Evolutionary conservation across 2,329 filamentous ascomycete species (phyloP), one percentile per base, ranked within the genome.

Genomic region (Trichophyton benhamiae): DNA sequence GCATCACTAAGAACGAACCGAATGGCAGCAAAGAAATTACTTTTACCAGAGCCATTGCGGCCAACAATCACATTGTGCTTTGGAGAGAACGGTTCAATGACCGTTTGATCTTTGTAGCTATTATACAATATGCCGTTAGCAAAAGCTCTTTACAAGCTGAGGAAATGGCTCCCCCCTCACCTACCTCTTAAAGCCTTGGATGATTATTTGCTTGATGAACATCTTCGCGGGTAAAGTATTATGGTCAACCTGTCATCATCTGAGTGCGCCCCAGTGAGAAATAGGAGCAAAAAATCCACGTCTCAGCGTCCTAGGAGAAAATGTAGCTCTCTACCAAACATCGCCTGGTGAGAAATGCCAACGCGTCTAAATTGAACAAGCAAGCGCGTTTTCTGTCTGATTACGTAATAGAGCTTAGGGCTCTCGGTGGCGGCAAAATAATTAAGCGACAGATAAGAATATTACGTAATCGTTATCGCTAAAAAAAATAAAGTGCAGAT

Each of bases 171-270:
- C 44, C 20, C 52, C 20, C 52, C 44, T 38, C 30, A 71, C 76
- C 67, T 76, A 95, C 91, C 91, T 96, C 79, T 99, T 99, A 79
- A 99, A 99, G 85, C 94, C 94, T 76, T 99, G 94, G 73, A 99
- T 97, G 76, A 96, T 97, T 75, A 97, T 96, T 80, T 99, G 94
- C 77, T 99, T 99, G 83, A 99, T 96, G 80, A 95, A 94, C 91
- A 96, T 96, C 68, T 73, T 81, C 74, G 30, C 3, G 27, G 48
- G n/a, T 11, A 22, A 27, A 52, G 7, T 48, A 48, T 22, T 9
- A 48, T 4, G 20, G 4, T 22, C n/a, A 53, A 25, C 11, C 20
- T 30, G n/a, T 22, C 22, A 53, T 33, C 11, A 33, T 33, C 25
- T 25, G 27, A 17, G 15, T 27, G 49, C 49, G 15, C 27, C n/a